Evolutionary conservation across 495 filamentous ascomycete genomes (phyloP).

Genomic region (Bacidia gigantensis): DNA sequence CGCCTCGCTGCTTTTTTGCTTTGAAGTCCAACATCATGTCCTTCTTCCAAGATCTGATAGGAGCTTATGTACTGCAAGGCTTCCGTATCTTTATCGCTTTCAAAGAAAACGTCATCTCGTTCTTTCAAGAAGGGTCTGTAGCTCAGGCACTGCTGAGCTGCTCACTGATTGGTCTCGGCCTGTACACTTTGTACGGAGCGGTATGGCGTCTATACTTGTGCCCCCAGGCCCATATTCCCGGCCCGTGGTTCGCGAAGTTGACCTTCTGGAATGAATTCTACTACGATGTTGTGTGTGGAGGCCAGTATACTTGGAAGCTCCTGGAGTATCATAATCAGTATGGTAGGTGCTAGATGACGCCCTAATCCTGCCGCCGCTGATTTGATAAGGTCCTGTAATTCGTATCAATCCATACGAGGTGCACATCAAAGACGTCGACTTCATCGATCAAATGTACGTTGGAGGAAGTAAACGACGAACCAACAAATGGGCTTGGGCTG

Average conservation of each 20-base stretch:
- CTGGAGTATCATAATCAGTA: conserved; percentile 14
- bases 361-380: background rate
- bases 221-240: conserved; percentile 22
- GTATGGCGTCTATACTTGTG: conserved; percentile 22
- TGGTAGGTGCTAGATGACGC: conserved; percentile 1
- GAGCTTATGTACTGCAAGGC: too few relatives aligned
- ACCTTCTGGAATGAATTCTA: conserved; percentile 26
- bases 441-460: conserved; percentile 24
- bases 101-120: background rate
- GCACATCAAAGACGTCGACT: conserved; percentile 15
- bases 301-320: conserved; percentile 17
- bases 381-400: conserved; percentile 10
- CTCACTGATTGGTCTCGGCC: background rate
- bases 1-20: too few relatives aligned
- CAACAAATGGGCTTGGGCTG: conserved; percentile 27
- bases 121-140: background rate
- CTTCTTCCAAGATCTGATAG: too few relatives aligned
- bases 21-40: too few relatives aligned
- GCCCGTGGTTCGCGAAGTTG: conserved; percentile 21
- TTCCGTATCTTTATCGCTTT: too few relatives aligned
- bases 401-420: conserved; percentile 16
- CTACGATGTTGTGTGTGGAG: conserved; percentile 18
- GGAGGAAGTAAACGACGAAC: conserved; percentile 18
- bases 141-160: background rate
- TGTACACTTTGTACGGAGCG: conserved; percentile 10